Percentiles rank a stretch among this genome's conserved stretches.
Conservation (phyloP, 192 early-diverging fungal genomes). For the Backusella morwellensis region DNA sequence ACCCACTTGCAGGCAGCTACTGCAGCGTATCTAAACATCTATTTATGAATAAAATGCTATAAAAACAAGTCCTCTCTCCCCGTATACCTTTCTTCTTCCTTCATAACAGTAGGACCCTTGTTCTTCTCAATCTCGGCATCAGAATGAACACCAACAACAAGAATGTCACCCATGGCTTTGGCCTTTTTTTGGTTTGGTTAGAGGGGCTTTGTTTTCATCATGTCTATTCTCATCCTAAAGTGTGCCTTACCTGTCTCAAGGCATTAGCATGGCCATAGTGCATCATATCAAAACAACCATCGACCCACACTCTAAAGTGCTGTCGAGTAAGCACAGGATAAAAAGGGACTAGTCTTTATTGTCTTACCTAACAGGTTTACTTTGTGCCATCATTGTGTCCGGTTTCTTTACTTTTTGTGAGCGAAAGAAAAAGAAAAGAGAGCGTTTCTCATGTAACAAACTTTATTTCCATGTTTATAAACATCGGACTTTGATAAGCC, state of each 20-base stretch:
- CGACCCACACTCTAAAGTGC: slow-evolving; percentile 69
- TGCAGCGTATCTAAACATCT: slow-evolving; percentile 89
- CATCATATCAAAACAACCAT: slow-evolving; percentile 98
- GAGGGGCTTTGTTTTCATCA: not conserved
- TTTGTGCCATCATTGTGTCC: not conserved
- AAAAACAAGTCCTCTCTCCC: not conserved
- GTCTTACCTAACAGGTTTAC: slow-evolving; percentile 13
- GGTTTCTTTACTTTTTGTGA: not conserved
- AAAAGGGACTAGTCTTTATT: not conserved
- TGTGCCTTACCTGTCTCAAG: slow-evolving; percentile 73
- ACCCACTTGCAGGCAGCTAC: slow-evolving; percentile 98
- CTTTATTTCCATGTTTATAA: not conserved
- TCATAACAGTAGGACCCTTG: slow-evolving; percentile 98
- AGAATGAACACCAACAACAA: slow-evolving; percentile 96
- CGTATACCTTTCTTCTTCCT: slow-evolving; percentile 82
- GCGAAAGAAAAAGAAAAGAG: not conserved
- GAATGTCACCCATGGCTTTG: slow-evolving; percentile 90
- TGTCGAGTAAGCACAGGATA: not conserved
- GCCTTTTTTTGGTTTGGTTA: slow-evolving; percentile 50
- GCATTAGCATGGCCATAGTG: slow-evolving; percentile 98
- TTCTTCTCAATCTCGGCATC: slow-evolving; percentile 89
- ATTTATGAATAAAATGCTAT: slow-evolving; percentile 25
- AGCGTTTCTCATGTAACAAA: not conserved
- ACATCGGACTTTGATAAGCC: not conserved
- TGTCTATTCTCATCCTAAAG: not conserved